phyloP scores from a whole-genome alignment of 2,329 filamentous ascomycete species.

The Diaporthe capsici region DNA sequence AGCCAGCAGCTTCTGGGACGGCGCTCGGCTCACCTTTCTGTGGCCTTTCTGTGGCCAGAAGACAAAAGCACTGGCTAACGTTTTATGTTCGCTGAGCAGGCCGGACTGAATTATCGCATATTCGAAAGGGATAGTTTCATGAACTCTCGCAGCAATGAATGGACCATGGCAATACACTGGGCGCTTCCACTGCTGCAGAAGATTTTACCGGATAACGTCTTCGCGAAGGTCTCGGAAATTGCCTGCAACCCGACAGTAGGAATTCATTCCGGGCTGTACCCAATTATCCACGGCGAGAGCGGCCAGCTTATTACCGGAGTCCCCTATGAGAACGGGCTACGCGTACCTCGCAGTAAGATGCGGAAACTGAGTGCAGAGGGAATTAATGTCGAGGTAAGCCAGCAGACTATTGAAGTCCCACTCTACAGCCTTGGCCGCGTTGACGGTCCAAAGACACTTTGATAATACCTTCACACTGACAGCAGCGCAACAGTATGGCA shows the following conservation, averaged over 20 bases:
- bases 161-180: conserved; percentile 29
- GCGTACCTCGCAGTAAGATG: conserved; percentile 20
- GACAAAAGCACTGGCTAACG: neutral
- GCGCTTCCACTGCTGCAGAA: conserved; percentile 6
- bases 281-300: conserved; percentile 14
- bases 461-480: neutral
- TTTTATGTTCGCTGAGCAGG: neutral
- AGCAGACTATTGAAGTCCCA: neutral
- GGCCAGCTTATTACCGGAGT: conserved; percentile 7
- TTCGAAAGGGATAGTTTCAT: conserved; percentile 10
- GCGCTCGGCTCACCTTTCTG: neutral
- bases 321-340: conserved; percentile 12
- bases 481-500: neutral
- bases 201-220: neutral
- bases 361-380: conserved; percentile 11
- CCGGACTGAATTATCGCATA: conserved; percentile 8
- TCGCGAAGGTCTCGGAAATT: neutral
- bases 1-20: neutral
- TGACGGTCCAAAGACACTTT: neutral
- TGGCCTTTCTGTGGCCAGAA: neutral
- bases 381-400: conserved; percentile 8
- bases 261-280: conserved; percentile 10
- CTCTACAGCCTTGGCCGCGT: too few relatives aligned
- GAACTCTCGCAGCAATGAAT: conserved; percentile 29
- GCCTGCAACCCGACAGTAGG: conserved; percentile 13